phyloP scores from a whole-genome alignment of 768 basidiomycete species.

The Lentinus tigrinus region DNA sequence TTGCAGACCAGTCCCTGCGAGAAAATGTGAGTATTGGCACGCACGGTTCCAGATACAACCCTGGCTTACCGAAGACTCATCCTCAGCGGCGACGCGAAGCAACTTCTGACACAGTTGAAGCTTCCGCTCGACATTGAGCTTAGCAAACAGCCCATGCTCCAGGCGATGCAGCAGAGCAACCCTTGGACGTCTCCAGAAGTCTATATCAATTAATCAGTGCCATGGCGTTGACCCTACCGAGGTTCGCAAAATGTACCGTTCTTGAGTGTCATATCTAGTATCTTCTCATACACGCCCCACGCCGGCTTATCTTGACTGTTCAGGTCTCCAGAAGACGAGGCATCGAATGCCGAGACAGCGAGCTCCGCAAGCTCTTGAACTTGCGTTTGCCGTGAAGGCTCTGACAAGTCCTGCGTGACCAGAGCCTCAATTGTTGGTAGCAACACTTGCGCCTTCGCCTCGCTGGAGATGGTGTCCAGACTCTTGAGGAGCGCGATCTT shows the following conservation, averaged over 20 bases:
- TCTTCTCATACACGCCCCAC: constrained; percentile 52
- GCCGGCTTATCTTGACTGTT: constrained; percentile 40
- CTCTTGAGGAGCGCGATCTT: constrained; percentile 55
- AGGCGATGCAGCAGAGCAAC: constrained; percentile 44
- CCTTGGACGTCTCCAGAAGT: constrained; percentile 37
- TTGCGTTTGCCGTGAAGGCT: neutral
- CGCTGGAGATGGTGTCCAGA: constrained; percentile 47
- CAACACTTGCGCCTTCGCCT: constrained; percentile 51
- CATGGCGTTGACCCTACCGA: neutral
- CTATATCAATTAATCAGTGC: constrained; percentile 31
- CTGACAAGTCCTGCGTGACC: constrained; percentile 20
- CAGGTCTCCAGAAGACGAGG: constrained; percentile 42
- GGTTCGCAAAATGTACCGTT: constrained; percentile 36
- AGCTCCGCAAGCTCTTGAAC: constrained; percentile 34
- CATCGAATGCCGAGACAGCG: constrained; percentile 51
- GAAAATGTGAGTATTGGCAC: neutral
- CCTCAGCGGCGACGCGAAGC: constrained; percentile 50
- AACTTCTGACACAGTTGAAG: constrained; percentile 54
- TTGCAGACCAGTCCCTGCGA: constrained; percentile 32
- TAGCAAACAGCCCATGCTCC: constrained; percentile 54
- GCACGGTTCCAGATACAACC: neutral
- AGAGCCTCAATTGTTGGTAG: constrained; percentile 53
- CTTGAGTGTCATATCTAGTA: constrained; percentile 44
- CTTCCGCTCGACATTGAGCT: constrained; percentile 52
- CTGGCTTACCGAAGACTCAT: constrained; percentile 47